These are phyloP conservation scores for Cucumis melo DNA, from an alignment of 306 rosid genomes.

Conservation along the genomic window DNA sequence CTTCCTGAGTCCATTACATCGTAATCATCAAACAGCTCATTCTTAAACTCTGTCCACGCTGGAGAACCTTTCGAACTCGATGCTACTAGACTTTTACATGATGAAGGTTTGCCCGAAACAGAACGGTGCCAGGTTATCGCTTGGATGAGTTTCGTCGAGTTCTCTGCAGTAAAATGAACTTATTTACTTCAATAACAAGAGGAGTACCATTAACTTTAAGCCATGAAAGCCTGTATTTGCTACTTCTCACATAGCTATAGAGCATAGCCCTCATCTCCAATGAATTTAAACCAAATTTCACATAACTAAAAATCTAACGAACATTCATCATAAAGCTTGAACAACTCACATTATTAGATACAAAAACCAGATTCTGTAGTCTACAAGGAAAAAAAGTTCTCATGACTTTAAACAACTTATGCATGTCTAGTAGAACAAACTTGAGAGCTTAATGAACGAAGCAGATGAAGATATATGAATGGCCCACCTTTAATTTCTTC, in stretches of 20 bases:
- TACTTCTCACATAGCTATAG: background rate
- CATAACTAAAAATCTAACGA: background rate
- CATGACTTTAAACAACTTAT: background rate
- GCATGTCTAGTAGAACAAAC: background rate
- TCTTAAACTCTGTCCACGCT: constrained; percentile 61
- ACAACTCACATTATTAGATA: background rate
- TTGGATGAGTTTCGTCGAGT: constrained; percentile 72
- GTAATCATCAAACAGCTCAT: constrained; percentile 69
- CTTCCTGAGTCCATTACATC: constrained; percentile 92
- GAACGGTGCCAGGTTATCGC: constrained; percentile 70
- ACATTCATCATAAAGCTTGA: background rate
- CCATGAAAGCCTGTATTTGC: background rate
- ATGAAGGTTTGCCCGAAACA: constrained; percentile 45
- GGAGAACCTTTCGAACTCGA: constrained; percentile 46
- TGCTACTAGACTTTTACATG: constrained; percentile 75
- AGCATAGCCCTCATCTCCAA: background rate
- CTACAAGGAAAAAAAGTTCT: background rate
- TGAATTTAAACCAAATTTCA: background rate
- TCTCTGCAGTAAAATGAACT: constrained; percentile 44
- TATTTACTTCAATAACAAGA: background rate
- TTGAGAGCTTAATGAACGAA: background rate
- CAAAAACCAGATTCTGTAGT: background rate
- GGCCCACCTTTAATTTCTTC: constrained; percentile 77
- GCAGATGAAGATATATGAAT: background rate
- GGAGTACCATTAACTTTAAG: background rate